Evolutionary conservation across 169 alveolate genomes (phyloP).

Genomic region (Plasmodium knowlesi): DNA sequence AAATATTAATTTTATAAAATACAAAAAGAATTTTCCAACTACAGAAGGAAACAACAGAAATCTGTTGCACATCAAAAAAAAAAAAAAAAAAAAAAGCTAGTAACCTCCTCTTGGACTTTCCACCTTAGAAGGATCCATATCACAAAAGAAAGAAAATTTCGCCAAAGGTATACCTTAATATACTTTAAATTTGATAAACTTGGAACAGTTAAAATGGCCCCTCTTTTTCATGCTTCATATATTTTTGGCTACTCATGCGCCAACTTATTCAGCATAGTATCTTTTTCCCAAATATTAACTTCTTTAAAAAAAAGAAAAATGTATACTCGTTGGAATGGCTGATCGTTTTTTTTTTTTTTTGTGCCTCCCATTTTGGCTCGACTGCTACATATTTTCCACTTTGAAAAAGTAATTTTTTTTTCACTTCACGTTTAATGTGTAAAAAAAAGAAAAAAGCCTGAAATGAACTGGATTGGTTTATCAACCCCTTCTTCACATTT

Average conservation of each 20-base stretch:
- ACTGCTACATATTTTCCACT: not conserved
- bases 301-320: not conserved
- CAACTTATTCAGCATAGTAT: not conserved
- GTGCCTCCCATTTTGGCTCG: not conserved
- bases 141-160: not conserved
- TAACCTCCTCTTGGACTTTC: not conserved
- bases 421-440: not conserved
- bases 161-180: not conserved
- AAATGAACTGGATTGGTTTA: not conserved
- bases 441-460: not conserved
- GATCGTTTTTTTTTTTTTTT: not conserved
- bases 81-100: not conserved
- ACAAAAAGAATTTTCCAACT: too few species aligned
- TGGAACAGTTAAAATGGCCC: not conserved
- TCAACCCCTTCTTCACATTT: not conserved
- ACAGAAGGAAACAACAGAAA: too few species aligned
- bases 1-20: too few species aligned
- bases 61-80: not conserved
- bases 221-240: not conserved
- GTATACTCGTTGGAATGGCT: not conserved
- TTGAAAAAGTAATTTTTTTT: not conserved
- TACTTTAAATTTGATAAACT: not conserved
- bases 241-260: not conserved
- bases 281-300: not conserved
- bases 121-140: not conserved